phyloP scores from a whole-genome alignment of 2,329 filamentous ascomycete species.

The Pseudovirgaria hyperparasitica region DNA sequence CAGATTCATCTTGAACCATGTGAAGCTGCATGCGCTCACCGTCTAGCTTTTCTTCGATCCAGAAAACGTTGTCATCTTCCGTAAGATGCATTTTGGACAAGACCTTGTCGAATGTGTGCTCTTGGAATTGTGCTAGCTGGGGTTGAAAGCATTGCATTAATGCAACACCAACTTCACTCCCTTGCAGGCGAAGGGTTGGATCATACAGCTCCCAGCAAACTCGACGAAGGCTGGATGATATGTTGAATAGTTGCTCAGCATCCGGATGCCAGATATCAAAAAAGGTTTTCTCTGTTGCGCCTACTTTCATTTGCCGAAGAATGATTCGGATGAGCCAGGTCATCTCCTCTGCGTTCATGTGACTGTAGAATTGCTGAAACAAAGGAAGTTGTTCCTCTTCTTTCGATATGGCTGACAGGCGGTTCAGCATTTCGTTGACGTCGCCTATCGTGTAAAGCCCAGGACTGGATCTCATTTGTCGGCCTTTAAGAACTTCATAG shows the following conservation, averaged over 20 bases:
- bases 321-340: constrained; percentile 94
- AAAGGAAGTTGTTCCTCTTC: constrained; percentile 78
- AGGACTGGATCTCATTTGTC: constrained; percentile 59
- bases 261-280: constrained; percentile 52
- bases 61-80: constrained; percentile 65
- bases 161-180: constrained; percentile 59
- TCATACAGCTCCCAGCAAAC: constrained; percentile 92
- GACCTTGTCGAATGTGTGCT: constrained; percentile 69
- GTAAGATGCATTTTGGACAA: constrained; percentile 53
- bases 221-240: constrained; percentile 76
- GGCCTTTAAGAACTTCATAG: constrained; percentile 72
- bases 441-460: constrained; percentile 78
- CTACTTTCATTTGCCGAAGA: constrained; percentile 62
- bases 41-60: constrained; percentile 97
- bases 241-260: constrained; percentile 55
- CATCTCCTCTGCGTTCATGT: constrained; percentile 88
- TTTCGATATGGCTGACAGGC: constrained; percentile 58
- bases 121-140: constrained; percentile 85
- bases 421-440: constrained; percentile 77
- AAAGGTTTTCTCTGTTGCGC: constrained; percentile 78
- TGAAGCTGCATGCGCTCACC: constrained; percentile 96
- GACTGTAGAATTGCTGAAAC: constrained; percentile 70
- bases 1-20: constrained; percentile 58
- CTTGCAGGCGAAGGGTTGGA: constrained; percentile 57
- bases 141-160: constrained; percentile 96